These are phyloP conservation scores for Cercospora beticola DNA, from an alignment of 2,329 filamentous ascomycete species.

Conservation along the genomic window DNA sequence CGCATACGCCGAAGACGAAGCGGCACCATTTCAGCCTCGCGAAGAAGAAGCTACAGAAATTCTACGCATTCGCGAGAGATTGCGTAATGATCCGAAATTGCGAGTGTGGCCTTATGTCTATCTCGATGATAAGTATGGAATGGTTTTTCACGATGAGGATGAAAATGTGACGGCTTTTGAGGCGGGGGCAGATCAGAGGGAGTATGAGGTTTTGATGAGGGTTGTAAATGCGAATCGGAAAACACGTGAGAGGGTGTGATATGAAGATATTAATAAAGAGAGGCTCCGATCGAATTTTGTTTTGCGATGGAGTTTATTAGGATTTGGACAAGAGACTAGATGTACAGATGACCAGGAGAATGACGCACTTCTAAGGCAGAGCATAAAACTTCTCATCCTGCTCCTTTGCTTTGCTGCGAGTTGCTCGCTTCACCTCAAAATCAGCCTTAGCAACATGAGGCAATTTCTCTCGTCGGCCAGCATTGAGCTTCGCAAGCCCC, in stretches of 20 bases:
- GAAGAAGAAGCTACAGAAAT: not conserved
- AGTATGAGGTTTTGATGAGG: constrained; percentile 6
- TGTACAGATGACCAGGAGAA: not conserved
- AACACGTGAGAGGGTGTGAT: not conserved
- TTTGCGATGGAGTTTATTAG: not conserved
- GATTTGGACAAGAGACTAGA: not conserved
- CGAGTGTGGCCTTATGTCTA: constrained; percentile 6
- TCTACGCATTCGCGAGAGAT: not conserved
- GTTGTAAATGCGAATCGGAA: not conserved
- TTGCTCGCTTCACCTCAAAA: not conserved
- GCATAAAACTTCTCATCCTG: not conserved
- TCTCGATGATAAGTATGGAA: constrained; percentile 8
- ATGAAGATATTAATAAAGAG: not conserved
- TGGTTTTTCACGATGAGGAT: not conserved
- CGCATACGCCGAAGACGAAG: not conserved
- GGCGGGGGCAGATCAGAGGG: constrained; percentile 5
- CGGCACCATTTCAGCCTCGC: not conserved
- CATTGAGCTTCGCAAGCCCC: not conserved
- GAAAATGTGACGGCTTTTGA: constrained; percentile 7
- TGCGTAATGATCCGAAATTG: not conserved
- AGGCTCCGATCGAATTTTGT: not conserved
- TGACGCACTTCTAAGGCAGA: not conserved
- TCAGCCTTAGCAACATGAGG: not conserved
- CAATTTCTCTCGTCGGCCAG: constrained; percentile 1
- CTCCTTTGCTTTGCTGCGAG: not conserved